These are phyloP conservation scores for Solanum verrucosum DNA, from an alignment of 257 asterid species.

Conservation along the genomic window DNA sequence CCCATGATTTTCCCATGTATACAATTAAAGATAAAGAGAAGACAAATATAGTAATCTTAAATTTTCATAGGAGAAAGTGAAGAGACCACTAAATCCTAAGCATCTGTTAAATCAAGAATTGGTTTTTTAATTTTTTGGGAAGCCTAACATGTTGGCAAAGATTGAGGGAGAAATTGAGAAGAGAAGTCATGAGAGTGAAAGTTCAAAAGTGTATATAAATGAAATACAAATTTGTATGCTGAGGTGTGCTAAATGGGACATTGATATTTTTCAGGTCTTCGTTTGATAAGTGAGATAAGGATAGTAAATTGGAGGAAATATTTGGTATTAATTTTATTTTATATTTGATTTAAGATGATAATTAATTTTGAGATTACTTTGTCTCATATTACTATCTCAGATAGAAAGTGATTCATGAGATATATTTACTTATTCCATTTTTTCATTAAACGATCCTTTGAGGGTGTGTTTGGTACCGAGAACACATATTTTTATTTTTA, in stretches of 20 bases:
- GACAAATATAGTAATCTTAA: background rate
- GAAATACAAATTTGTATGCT: background rate
- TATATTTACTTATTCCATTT: background rate
- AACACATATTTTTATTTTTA: background rate
- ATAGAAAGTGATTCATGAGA: background rate
- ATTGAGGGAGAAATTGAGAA: constrained; percentile 12
- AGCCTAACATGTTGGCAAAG: constrained; percentile 15
- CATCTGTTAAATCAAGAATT: background rate
- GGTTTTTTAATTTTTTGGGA: background rate
- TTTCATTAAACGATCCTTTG: background rate
- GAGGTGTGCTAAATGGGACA: background rate
- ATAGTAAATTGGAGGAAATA: fast-evolving
- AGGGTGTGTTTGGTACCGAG: background rate
- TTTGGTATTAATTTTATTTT: background rate
- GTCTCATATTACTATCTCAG: background rate
- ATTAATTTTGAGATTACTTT: background rate
- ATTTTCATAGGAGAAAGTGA: constrained; percentile 25
- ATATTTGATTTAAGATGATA: background rate
- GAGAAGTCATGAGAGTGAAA: constrained; percentile 1
- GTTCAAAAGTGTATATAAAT: background rate
- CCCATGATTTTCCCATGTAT: constrained; percentile 25
- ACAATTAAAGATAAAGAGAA: constrained; percentile 29
- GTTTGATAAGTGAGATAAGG: background rate
- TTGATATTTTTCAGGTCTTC: fast-evolving
- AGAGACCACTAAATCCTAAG: constrained; percentile 11